These are phyloP conservation scores for Malania oleifera DNA, from an alignment of 164 flowering plant species.

Conservation along the genomic window DNA sequence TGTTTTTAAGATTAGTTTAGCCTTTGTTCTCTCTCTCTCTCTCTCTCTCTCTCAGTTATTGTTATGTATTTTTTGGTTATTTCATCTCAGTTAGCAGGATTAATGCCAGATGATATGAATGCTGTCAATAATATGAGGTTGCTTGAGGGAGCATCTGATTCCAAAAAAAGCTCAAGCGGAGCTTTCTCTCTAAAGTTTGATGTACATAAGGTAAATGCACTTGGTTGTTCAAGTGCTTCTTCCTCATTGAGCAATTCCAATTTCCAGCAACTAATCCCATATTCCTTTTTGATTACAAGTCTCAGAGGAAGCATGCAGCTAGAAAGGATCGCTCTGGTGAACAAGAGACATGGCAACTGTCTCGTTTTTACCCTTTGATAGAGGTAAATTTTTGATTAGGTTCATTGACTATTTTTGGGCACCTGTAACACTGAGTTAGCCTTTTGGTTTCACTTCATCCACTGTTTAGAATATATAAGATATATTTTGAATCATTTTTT, in stretches of 20 bases:
- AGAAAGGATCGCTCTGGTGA: slow-evolving; percentile 75
- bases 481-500: too few relatives aligned
- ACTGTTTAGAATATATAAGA: too few relatives aligned
- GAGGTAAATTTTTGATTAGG: slow-evolving; percentile 47
- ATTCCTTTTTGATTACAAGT: slow-evolving; percentile 7
- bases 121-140: slow-evolving; percentile 73
- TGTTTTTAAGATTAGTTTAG: too few relatives aligned
- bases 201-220: slow-evolving; percentile 55
- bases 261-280: not conserved
- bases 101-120: slow-evolving; percentile 78
- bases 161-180: slow-evolving; percentile 55
- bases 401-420: not conserved
- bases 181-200: slow-evolving; percentile 87
- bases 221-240: not conserved
- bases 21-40: too few relatives aligned
- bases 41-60: not conserved
- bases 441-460: too few relatives aligned
- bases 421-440: too few relatives aligned
- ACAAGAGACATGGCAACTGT: slow-evolving; percentile 83
- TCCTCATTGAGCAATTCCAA: not conserved
- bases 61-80: not conserved
- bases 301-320: slow-evolving; percentile 64
- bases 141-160: slow-evolving; percentile 54
- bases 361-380: slow-evolving; percentile 87
- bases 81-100: slow-evolving; percentile 59